Conservation (phyloP, 2,329 filamentous ascomycete species). For the Fusarium guadeloupense region DNA sequence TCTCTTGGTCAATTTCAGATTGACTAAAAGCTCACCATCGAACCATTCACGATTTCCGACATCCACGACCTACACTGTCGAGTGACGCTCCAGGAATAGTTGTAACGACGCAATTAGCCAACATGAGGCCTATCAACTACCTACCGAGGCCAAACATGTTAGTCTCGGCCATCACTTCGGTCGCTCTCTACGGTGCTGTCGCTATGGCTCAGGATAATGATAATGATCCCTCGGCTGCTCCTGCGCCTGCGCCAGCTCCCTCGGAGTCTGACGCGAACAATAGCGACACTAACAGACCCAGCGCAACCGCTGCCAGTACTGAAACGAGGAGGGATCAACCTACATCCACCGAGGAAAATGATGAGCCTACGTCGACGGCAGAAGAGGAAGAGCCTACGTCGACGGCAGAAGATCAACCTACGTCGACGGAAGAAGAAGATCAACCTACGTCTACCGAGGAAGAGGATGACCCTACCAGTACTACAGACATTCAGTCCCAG, state of each 20-base stretch:
- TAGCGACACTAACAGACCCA: conserved; percentile 8
- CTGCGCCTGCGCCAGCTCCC: conserved; percentile 18
- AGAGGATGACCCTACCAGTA: conserved; percentile 23
- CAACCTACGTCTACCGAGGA: conserved; percentile 38
- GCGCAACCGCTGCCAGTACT: conserved; percentile 19
- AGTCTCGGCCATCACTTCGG: conserved; percentile 41
- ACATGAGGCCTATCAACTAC: conserved; percentile 44
- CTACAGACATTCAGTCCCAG: conserved; percentile 15
- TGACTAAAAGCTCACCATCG: neutral
- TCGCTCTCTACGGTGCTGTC: conserved; percentile 45
- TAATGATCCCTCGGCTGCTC: conserved; percentile 24
- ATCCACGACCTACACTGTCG: conserved; percentile 1
- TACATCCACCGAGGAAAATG: conserved; percentile 19
- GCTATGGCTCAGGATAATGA: conserved; percentile 47
- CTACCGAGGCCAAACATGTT: conserved; percentile 41
- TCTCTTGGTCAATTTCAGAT: neutral
- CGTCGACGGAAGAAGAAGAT: conserved; percentile 35
- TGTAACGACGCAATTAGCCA: conserved; percentile 15
- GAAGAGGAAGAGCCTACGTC: conserved; percentile 19
- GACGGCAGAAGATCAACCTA: conserved; percentile 25
- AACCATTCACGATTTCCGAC: neutral
- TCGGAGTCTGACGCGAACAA: conserved; percentile 28
- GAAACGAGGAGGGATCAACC: conserved; percentile 26
- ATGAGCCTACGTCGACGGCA: conserved; percentile 17
- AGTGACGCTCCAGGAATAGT: conserved; percentile 5